phyloP scores from a whole-genome alignment of 495 filamentous ascomycete genomes.

The Copromyces sp. region DNA sequence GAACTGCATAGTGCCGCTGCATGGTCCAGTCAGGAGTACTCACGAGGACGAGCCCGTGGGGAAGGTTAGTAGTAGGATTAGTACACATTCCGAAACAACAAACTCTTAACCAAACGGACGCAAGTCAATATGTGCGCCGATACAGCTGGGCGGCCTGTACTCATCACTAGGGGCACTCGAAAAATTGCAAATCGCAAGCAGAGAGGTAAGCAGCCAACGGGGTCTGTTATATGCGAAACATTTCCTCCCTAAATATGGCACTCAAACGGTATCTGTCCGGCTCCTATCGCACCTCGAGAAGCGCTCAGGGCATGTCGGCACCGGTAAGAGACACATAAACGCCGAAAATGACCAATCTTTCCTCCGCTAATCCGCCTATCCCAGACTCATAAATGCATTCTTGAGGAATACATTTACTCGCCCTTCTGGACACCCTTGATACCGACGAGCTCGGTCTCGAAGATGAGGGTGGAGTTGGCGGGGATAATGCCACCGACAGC shows the following conservation, averaged over 20 bases:
- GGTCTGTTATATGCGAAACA: neutral
- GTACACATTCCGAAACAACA: neutral
- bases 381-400: neutral
- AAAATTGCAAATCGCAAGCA: neutral
- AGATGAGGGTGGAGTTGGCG: conserved; percentile 39
- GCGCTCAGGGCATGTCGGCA: neutral
- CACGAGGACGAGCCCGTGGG: neutral
- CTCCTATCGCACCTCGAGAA: neutral
- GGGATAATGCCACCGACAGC: conserved; percentile 52
- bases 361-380: neutral
- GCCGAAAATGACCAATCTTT: neutral
- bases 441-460: conserved; percentile 72
- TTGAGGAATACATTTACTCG: conserved; percentile 1
- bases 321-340: neutral
- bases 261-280: neutral
- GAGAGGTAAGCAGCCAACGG: neutral
- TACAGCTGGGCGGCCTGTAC: neutral
- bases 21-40: conserved; percentile 1
- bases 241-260: neutral
- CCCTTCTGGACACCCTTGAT: conserved; percentile 54
- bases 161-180: neutral
- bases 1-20: conserved; percentile 14
- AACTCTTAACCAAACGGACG: neutral
- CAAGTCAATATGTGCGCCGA: neutral
- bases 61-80: neutral